Evolutionary conservation across 148 eudicot genomes (phyloP).

Genomic region (Rhododendron ferrugineum): DNA sequence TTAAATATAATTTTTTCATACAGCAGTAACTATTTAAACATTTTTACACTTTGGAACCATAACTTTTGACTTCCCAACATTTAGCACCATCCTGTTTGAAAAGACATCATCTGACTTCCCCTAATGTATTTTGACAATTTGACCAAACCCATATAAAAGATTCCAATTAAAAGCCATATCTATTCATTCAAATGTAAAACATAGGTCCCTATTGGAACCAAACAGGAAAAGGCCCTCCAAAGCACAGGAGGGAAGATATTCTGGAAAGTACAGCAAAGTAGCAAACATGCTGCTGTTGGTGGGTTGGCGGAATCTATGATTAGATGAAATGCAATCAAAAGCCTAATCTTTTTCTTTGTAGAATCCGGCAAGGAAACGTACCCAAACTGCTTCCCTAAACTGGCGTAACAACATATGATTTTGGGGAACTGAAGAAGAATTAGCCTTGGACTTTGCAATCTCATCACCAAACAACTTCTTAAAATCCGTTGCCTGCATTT

Average conservation of each 20-base stretch:
- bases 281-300: background rate
- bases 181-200: background rate
- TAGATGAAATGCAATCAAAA: background rate
- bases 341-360: background rate
- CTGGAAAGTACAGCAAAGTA: background rate
- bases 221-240: background rate
- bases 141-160: background rate
- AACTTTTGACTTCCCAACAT: background rate
- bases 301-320: background rate
- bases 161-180: background rate
- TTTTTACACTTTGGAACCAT: background rate
- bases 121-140: background rate
- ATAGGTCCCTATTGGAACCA: background rate
- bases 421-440: conserved; percentile 37
- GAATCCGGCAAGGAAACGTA: conserved; percentile 24
- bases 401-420: conserved; percentile 51
- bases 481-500: conserved; percentile 60
- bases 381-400: conserved; percentile 88
- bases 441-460: conserved; percentile 40
- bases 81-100: background rate
- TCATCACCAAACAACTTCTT: conserved; percentile 49
- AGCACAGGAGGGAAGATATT: background rate
- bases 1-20: background rate
- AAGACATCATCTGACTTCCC: background rate
- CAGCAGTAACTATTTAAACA: background rate